Conservation (phyloP, 805 yeast genomes). For the Kodamaea leandrae region DNA sequence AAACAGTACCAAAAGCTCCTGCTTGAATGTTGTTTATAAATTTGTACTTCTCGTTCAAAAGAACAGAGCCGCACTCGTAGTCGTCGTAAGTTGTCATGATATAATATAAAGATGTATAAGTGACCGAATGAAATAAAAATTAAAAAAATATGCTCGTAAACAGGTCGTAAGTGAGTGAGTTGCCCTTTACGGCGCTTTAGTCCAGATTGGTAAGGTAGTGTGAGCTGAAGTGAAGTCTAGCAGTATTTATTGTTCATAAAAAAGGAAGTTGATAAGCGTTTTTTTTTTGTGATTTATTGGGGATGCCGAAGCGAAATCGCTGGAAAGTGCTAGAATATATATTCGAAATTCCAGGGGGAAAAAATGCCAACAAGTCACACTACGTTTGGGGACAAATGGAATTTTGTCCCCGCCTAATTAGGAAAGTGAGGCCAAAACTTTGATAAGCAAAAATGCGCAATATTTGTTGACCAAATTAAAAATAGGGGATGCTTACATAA, state of each 20-base stretch:
- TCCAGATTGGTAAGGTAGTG: background rate
- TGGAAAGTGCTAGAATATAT: constrained; percentile 10
- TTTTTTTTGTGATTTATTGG: background rate
- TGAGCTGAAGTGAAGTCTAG: constrained; percentile 4
- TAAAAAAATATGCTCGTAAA: constrained; percentile 6
- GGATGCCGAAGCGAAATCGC: background rate
- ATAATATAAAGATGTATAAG: constrained; percentile 4
- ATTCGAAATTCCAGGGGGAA: background rate
- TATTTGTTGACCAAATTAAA: background rate
- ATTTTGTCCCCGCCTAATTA: background rate
- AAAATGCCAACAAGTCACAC: constrained; percentile 9
- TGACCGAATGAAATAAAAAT: background rate
- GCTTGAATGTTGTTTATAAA: constrained; percentile 47
- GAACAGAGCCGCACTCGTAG: constrained; percentile 35
- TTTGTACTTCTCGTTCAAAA: constrained; percentile 41
- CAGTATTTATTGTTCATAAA: background rate
- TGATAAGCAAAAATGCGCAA: background rate
- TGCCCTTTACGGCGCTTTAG: background rate
- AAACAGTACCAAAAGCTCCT: constrained; percentile 63
- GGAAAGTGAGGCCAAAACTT: background rate
- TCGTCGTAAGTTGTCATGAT: constrained; percentile 24
- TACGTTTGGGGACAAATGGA: constrained; percentile 5
- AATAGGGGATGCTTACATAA: constrained; percentile 4
- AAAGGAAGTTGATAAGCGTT: background rate
- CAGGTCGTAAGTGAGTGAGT: constrained; percentile 4